Conservation (phyloP, 306 rosid species). For the Citrullus colocynthis region DNA sequence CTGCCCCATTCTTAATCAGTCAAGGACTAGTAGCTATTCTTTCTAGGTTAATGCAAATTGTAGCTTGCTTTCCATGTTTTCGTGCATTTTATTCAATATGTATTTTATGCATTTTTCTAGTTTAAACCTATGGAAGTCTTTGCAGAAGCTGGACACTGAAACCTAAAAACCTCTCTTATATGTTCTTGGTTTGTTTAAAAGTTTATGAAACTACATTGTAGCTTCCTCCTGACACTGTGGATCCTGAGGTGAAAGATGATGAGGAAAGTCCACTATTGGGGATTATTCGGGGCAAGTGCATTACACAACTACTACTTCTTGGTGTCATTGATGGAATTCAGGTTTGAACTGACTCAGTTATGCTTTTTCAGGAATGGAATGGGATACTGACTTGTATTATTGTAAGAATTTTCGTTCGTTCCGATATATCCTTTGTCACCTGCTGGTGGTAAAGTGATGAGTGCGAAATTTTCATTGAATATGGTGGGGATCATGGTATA, state of each 20-base stretch:
- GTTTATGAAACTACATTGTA: constrained; percentile 16
- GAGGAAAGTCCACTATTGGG: constrained; percentile 68
- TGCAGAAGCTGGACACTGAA: neutral
- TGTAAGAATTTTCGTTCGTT: neutral
- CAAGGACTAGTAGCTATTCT: neutral
- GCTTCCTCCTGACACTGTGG: constrained; percentile 57
- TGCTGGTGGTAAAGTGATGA: constrained; percentile 1
- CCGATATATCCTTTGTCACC: neutral
- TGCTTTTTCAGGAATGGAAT: neutral
- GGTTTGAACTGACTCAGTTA: constrained; percentile 34
- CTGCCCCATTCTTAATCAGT: neutral
- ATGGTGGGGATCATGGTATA: neutral
- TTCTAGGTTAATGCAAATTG: neutral
- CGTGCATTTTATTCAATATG: neutral
- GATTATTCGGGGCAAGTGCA: constrained; percentile 83
- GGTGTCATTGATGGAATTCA: constrained; percentile 87
- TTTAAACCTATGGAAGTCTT: neutral
- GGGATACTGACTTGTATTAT: neutral
- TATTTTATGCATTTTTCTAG: neutral
- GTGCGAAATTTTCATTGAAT: neutral
- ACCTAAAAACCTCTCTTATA: neutral
- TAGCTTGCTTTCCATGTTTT: neutral
- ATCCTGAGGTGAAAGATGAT: constrained; percentile 53
- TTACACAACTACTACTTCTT: constrained; percentile 81
- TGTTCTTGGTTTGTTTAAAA: constrained; percentile 5